phyloP scores from a whole-genome alignment of 148 eudicot species.

The Rheum nobile region DNA sequence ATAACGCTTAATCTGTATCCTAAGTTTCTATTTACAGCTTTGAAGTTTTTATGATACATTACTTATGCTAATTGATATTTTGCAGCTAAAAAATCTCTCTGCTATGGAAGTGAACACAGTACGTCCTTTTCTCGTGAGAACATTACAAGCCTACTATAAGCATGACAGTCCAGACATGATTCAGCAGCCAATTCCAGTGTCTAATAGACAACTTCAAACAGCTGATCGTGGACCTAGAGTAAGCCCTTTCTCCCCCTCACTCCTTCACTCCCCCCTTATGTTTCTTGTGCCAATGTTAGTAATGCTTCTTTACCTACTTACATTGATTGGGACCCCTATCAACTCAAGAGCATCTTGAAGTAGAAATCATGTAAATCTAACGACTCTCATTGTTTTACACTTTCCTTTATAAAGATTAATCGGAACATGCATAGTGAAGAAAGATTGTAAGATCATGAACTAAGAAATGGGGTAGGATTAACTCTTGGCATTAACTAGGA shows the following conservation, averaged over 20 bases:
- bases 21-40: background rate
- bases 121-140: conserved; percentile 76
- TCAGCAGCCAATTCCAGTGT: conserved; percentile 41
- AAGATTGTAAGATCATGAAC: background rate
- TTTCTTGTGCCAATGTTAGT: background rate
- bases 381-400: background rate
- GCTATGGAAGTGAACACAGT: conserved; percentile 97
- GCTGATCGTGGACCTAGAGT: conserved; percentile 85
- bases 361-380: background rate
- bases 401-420: background rate
- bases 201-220: conserved; percentile 39
- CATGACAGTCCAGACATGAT: conserved; percentile 78
- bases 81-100: conserved; percentile 76
- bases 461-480: background rate
- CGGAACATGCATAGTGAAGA: background rate
- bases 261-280: background rate
- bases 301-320: background rate
- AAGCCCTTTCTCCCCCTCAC: conserved; percentile 19
- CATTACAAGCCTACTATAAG: conserved; percentile 77
- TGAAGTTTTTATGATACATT: background rate
- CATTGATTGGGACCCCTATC: background rate
- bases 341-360: background rate
- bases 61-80: conserved; percentile 11
- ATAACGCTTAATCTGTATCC: background rate
- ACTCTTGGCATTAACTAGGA: background rate